A percentile compares a stretch with the other conserved stretches of the same genome.
These are phyloP conservation scores for Baorangia bicolor DNA, from an alignment of 768 basidiomycete species.

Conservation along the genomic window DNA sequence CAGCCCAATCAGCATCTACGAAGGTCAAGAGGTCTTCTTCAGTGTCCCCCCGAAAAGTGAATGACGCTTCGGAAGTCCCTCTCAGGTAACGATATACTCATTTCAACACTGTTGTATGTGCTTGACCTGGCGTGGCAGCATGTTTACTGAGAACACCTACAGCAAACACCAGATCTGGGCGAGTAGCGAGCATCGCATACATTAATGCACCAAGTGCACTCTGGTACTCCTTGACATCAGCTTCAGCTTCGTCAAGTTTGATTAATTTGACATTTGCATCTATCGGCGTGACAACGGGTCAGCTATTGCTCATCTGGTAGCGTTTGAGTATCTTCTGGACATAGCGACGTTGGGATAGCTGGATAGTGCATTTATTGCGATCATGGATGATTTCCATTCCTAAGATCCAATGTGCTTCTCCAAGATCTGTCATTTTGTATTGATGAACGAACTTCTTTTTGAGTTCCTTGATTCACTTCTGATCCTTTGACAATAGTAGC, in stretches of 20 bases:
- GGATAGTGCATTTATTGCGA: not conserved
- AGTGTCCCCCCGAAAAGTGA: not conserved
- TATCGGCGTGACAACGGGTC: not conserved
- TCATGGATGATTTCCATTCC: not conserved
- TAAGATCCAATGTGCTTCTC: not conserved
- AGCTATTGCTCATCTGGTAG: not conserved
- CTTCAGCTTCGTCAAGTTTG: not conserved
- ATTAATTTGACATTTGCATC: not conserved
- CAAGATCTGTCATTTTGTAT: not conserved
- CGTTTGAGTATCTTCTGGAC: not conserved
- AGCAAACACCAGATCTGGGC: not conserved
- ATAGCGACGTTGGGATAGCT: not conserved
- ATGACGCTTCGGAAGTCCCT: not conserved
- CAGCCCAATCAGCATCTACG: not conserved
- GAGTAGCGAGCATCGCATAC: not conserved
- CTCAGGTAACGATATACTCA: not conserved
- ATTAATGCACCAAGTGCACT: not conserved
- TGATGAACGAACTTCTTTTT: too few species aligned
- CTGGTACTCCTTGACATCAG: not conserved
- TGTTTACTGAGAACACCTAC: not conserved
- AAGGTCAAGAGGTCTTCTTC: too few species aligned
- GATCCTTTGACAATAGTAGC: not conserved
- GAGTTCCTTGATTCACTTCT: too few species aligned
- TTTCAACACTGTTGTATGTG: too few species aligned
- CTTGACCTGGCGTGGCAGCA: not conserved